Evolutionary conservation across 1,284 basidiomycete genomes (phyloP).

Genomic region (Marasmius oreades): DNA sequence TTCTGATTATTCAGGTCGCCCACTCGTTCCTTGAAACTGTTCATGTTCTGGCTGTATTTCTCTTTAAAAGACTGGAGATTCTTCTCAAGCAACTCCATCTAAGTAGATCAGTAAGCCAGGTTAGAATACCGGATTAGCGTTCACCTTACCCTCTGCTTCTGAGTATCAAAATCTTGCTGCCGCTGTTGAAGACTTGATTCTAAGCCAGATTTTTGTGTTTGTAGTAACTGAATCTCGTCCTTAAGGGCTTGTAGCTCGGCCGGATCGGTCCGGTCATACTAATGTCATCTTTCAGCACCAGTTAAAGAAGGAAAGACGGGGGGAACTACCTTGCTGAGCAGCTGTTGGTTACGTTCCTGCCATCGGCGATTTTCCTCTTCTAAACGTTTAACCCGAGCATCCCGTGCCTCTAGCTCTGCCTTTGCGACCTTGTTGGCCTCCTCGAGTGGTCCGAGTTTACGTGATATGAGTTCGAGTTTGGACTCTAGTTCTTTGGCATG

Average conservation of each 20-base stretch:
- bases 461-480: slow-evolving; percentile 55
- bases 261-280: slow-evolving; percentile 89
- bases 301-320: background rate
- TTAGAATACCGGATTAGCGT: slow-evolving; percentile 15
- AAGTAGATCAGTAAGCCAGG: background rate
- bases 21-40: slow-evolving; percentile 30
- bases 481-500: slow-evolving; percentile 63
- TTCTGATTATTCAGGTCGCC: slow-evolving; percentile 31
- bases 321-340: slow-evolving; percentile 67
- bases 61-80: slow-evolving; percentile 34
- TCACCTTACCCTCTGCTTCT: slow-evolving; percentile 17
- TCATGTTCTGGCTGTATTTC: slow-evolving; percentile 24
- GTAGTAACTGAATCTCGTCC: slow-evolving; percentile 62
- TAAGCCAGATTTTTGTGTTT: slow-evolving; percentile 37
- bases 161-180: slow-evolving; percentile 32
- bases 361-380: slow-evolving; percentile 81
- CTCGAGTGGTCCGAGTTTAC: slow-evolving; percentile 73
- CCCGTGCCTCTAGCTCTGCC: slow-evolving; percentile 74
- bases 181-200: slow-evolving; percentile 36
- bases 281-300: slow-evolving; percentile 8
- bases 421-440: slow-evolving; percentile 65
- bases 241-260: slow-evolving; percentile 83
- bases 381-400: slow-evolving; percentile 66
- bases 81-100: slow-evolving; percentile 32
- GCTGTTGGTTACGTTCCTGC: slow-evolving; percentile 81